Conservation (phyloP, 2,329 filamentous ascomycete genomes). For the Cladosporium oxysporum region DNA sequence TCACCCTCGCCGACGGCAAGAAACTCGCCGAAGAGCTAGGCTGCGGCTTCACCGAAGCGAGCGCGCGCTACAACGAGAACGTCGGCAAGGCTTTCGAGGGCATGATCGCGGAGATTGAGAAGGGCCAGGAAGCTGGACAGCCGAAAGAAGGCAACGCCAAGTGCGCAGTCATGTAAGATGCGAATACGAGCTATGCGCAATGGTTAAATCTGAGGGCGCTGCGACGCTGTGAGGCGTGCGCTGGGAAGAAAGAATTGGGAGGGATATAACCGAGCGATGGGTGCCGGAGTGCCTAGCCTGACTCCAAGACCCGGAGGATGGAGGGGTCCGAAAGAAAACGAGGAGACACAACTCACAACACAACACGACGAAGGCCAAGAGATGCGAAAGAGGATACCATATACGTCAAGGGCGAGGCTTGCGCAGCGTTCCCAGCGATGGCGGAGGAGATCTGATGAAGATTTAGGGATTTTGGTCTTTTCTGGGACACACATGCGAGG, state of each 20-base stretch:
- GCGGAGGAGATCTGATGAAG: not conserved
- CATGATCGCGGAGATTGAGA: conserved; percentile 93
- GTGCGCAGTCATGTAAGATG: conserved; percentile 77
- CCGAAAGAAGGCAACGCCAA: conserved; percentile 79
- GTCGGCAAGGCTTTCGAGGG: conserved; percentile 90
- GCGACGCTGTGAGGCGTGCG: not conserved
- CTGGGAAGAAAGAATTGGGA: not conserved
- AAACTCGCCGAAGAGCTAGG: conserved; percentile 82
- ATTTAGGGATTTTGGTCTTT: not conserved
- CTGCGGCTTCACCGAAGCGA: conserved; percentile 93
- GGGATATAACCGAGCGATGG: not conserved
- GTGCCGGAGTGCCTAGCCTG: not conserved
- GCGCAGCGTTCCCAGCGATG: not conserved
- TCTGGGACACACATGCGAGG: not conserved
- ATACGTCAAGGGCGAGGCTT: not conserved
- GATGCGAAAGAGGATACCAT: not conserved
- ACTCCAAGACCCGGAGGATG: not conserved
- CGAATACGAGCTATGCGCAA: not conserved
- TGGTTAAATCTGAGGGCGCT: not conserved
- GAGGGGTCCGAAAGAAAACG: not conserved
- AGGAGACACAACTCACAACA: not conserved
- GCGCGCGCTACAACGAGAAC: conserved; percentile 91
- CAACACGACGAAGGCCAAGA: not conserved
- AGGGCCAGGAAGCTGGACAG: conserved; percentile 78
- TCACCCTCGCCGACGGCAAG: conserved; percentile 80